phyloP scores from a whole-genome alignment of 2,329 filamentous ascomycete genomes.

The Dactylellina sp. region DNA sequence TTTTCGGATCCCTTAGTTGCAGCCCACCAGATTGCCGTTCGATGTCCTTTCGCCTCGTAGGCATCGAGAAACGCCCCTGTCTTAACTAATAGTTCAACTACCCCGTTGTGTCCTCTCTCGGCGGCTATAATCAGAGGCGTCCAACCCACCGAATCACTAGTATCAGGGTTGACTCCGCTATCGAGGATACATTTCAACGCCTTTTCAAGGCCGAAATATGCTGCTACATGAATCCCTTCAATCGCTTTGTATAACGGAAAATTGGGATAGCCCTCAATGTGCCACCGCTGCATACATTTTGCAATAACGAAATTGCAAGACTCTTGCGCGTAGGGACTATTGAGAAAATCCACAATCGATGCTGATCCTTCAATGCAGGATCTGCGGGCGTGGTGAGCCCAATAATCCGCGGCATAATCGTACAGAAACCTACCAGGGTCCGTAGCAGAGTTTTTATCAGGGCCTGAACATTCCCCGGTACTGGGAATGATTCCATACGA shows the following conservation, averaged over 20 bases:
- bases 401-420: constrained; percentile 14
- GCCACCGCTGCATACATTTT: neutral
- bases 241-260: neutral
- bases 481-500: constrained; percentile 15
- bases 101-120: neutral
- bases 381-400: constrained; percentile 16
- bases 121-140: neutral
- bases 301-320: neutral
- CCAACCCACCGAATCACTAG: neutral
- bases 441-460: too few species aligned
- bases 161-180: neutral
- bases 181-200: neutral
- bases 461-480: too few species aligned
- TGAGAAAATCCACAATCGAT: neutral
- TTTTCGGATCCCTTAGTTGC: neutral
- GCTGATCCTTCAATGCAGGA: neutral
- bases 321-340: neutral
- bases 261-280: neutral
- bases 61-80: neutral
- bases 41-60: neutral
- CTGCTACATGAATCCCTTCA: neutral
- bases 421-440: constrained; percentile 5
- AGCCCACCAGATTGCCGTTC: constrained; percentile 4
- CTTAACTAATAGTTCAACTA: neutral
- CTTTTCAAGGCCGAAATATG: constrained; percentile 10